phyloP scores from a whole-genome alignment of 345 rosid species.

The Citrus sp. region DNA sequence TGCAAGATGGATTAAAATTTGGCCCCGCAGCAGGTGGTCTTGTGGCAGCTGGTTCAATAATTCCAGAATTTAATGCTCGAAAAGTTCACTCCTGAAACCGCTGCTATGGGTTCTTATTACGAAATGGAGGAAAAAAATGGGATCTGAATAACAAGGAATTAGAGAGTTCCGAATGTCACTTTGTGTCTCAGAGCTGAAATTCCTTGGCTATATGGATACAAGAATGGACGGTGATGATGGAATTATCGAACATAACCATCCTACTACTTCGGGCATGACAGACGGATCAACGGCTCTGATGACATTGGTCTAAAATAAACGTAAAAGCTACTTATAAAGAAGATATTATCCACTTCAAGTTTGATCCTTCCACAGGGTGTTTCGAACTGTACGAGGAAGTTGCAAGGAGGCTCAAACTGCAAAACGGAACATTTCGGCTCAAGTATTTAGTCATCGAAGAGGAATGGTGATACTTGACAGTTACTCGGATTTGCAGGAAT shows the following conservation, averaged over 20 bases:
- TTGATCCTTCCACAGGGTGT: conserved; percentile 43
- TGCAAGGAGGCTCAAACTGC: conserved; percentile 66
- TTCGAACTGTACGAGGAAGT: conserved; percentile 72
- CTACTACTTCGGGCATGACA: conserved; percentile 49
- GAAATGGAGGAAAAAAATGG: conserved; percentile 12
- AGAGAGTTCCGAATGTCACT: conserved; percentile 26
- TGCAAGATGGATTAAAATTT: conserved; percentile 71
- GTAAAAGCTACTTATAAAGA: conserved; percentile 80
- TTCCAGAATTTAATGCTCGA: conserved; percentile 40
- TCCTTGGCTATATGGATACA: conserved; percentile 36
- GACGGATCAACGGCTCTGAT: conserved; percentile 55
- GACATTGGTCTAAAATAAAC: conserved; percentile 43
- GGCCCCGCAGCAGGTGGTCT: conserved; percentile 63
- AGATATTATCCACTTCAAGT: conserved; percentile 63
- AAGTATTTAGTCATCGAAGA: conserved; percentile 84
- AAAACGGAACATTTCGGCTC: conserved; percentile 66
- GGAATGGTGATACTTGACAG: conserved; percentile 78
- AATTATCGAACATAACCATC: conserved; percentile 40
- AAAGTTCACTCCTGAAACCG: conserved; percentile 24
- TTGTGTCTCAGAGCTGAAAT: conserved; percentile 30
- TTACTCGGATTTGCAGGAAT: conserved; percentile 81
- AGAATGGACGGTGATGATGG: conserved; percentile 39
- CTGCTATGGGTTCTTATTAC: conserved; percentile 20
- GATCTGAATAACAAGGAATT: conserved; percentile 17
- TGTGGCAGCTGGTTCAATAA: conserved; percentile 46